Conservation (phyloP, 2,329 filamentous ascomycete genomes). For the Sordariomycetes sp. region DNA sequence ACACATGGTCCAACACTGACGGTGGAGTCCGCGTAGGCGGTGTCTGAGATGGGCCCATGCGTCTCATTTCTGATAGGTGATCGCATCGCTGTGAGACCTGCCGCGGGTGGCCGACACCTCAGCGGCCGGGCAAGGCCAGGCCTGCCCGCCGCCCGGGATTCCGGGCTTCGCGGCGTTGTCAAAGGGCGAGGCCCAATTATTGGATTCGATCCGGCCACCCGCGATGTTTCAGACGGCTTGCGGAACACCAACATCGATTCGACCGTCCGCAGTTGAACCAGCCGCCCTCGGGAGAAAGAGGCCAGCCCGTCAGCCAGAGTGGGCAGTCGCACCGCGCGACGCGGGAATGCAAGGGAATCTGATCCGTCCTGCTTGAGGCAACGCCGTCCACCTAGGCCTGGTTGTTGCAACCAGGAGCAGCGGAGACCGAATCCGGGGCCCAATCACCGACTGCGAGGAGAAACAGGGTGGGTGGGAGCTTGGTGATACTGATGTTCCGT, state of each 20-base stretch:
- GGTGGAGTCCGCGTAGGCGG: not conserved
- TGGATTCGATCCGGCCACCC: not conserved
- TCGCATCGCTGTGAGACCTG: constrained; percentile 1
- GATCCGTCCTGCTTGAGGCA: not conserved
- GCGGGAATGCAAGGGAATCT: not conserved
- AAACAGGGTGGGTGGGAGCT: not conserved
- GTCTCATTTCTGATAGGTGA: not conserved
- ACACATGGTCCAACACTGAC: not conserved
- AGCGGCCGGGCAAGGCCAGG: not conserved
- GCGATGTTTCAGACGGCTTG: not conserved
- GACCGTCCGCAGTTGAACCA: not conserved
- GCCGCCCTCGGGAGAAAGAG: not conserved
- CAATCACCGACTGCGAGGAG: not conserved
- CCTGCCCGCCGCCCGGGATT: not conserved
- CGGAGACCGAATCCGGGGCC: not conserved
- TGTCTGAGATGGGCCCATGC: not conserved
- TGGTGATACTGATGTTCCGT: not conserved
- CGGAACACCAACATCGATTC: not conserved
- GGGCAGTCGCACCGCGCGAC: not conserved
- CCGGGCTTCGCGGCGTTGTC: not conserved
- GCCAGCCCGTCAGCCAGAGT: not conserved
- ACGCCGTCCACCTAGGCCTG: not conserved
- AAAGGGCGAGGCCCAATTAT: not conserved
- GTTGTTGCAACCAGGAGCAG: not conserved
- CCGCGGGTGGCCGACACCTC: not conserved